phyloP scores from a whole-genome alignment of 345 rosid genomes.

The Citrus maxima region DNA sequence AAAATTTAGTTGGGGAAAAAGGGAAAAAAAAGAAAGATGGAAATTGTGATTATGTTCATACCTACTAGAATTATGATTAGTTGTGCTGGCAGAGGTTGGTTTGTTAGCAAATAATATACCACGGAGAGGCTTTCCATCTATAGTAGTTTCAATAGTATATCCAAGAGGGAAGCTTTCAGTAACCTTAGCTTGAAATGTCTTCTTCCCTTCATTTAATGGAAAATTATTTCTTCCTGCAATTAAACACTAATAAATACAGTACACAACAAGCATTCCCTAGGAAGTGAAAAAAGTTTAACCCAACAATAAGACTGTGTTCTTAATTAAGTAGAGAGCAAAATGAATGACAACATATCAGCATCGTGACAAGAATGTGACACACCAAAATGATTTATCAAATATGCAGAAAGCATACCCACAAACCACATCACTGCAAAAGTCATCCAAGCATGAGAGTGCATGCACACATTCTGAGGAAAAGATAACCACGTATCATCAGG shows the following conservation, averaged over 20 bases:
- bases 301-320: not conserved
- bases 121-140: conserved; percentile 83
- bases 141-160: conserved; percentile 74
- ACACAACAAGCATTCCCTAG: not conserved
- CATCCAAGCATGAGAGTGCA: not conserved
- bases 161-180: conserved; percentile 71
- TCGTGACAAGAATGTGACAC: not conserved
- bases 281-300: not conserved
- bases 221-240: conserved; percentile 55
- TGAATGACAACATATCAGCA: not conserved
- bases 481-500: not conserved
- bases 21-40: conserved; percentile 1
- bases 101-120: conserved; percentile 81
- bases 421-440: not conserved
- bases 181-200: conserved; percentile 76
- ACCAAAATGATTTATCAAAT: not conserved
- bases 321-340: not conserved
- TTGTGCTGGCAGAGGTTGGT: conserved; percentile 31
- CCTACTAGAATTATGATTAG: conserved; percentile 42
- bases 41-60: conserved; percentile 23
- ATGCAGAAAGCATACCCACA: not conserved
- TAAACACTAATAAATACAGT: conserved; percentile 4
- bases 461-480: not conserved
- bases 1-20: not conserved
- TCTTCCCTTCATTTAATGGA: conserved; percentile 55